phyloP scores from a whole-genome alignment of 306 rosid genomes.

The Lathyrus tuberosus region DNA sequence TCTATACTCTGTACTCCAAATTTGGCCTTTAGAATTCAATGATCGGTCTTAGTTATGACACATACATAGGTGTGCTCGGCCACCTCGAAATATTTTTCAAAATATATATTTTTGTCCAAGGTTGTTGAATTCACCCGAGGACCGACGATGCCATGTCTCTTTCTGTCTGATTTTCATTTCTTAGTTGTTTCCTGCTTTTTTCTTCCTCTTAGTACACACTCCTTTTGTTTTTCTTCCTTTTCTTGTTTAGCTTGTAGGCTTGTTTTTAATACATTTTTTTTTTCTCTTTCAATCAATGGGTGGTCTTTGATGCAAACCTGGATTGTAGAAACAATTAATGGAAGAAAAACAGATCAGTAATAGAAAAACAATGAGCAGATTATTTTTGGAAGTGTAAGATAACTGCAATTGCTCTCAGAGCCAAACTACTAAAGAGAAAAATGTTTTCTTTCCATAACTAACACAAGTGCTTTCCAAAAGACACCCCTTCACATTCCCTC shows the following conservation, averaged over 20 bases:
- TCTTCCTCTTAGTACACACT: background rate
- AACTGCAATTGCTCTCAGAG: no score
- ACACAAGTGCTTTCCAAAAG: no score
- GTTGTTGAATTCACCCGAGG: background rate
- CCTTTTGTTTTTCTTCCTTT: background rate
- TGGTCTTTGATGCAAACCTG: background rate
- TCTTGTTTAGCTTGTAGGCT: background rate
- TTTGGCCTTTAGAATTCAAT: slow-evolving; percentile 17
- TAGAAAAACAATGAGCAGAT: no score
- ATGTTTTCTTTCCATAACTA: no score
- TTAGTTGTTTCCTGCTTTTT: background rate
- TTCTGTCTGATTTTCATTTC: background rate
- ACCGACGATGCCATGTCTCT: background rate
- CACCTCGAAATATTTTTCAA: background rate
- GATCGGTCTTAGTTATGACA: background rate
- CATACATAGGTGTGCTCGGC: background rate
- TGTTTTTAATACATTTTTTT: background rate
- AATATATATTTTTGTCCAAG: background rate
- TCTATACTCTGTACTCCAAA: slow-evolving; percentile 13
- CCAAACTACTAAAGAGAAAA: no score
- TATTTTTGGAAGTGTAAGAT: no score
- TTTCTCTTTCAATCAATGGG: background rate
- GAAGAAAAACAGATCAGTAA: no score
- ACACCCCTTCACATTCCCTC: no score
- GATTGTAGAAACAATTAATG: no score